Conservation (phyloP, 148 eudicot species). For the Pharnaceum exiguum region DNA sequence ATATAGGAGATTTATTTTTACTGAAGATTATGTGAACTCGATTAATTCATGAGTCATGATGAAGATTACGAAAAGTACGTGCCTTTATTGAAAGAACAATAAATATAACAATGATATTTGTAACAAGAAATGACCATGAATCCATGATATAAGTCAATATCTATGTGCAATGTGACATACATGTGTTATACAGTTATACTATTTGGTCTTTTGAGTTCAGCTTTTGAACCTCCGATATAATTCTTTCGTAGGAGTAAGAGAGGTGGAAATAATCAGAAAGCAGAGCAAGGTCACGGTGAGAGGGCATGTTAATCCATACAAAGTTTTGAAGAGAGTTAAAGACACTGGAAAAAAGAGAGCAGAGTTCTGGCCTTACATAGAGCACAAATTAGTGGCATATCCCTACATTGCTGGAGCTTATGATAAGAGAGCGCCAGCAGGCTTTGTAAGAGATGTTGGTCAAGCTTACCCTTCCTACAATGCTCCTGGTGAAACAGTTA, state of each 20-base stretch:
- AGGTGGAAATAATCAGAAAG: slow-evolving; percentile 56
- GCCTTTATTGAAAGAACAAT: too few relatives aligned
- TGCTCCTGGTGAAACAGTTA: slow-evolving; percentile 49
- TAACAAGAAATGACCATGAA: too few relatives aligned
- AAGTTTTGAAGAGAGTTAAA: slow-evolving; percentile 65
- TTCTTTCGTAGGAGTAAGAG: slow-evolving; percentile 49
- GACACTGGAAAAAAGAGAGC: slow-evolving; percentile 76
- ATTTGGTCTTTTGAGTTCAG: too few relatives aligned
- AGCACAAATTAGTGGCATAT: slow-evolving; percentile 55
- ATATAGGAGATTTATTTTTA: too few relatives aligned
- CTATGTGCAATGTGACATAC: too few relatives aligned
- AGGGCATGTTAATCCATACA: slow-evolving; percentile 70
- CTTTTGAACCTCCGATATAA: too few relatives aligned
- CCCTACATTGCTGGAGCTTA: slow-evolving; percentile 63
- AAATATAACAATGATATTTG: too few relatives aligned
- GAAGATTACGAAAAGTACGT: too few relatives aligned
- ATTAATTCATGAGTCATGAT: too few relatives aligned
- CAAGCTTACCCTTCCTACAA: slow-evolving; percentile 44
- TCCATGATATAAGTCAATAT: too few relatives aligned
- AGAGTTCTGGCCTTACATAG: slow-evolving; percentile 89
- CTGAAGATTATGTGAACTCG: too few relatives aligned
- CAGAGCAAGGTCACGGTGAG: slow-evolving; percentile 64
- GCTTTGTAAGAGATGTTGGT: slow-evolving; percentile 54
- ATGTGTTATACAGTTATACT: too few relatives aligned
- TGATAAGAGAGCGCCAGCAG: slow-evolving; percentile 83